Percentiles rank a stretch among this genome's conserved stretches.
Conservation (phyloP, 441 rosid species). For the Populus trichocarpa region DNA sequence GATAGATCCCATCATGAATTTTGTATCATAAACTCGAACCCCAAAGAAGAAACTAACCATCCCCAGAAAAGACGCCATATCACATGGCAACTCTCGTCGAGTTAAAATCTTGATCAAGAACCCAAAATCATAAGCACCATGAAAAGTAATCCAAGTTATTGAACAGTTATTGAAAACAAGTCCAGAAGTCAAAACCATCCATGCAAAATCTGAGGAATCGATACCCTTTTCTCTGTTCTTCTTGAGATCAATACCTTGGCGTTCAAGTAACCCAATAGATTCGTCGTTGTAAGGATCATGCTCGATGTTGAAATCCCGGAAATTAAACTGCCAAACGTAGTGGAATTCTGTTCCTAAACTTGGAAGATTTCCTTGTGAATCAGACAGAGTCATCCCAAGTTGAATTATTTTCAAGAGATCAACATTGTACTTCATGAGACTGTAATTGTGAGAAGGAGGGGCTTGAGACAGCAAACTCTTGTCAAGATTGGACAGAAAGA, state of each 20-base stretch:
- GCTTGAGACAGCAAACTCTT: neutral
- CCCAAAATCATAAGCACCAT: constrained; percentile 17
- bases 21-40: constrained; percentile 14
- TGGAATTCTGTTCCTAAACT: neutral
- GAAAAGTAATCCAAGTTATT: constrained; percentile 14
- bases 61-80: neutral
- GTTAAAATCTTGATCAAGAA: constrained; percentile 17
- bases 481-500: neutral
- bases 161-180: neutral
- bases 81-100: neutral
- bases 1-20: neutral
- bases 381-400: constrained; percentile 6
- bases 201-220: neutral
- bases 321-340: constrained; percentile 6
- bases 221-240: constrained; percentile 1
- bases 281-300: neutral
- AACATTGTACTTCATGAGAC: neutral
- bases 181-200: neutral
- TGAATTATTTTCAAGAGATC: constrained; percentile 5
- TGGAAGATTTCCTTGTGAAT: neutral
- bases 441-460: neutral
- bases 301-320: constrained; percentile 7
- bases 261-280: constrained; percentile 1
- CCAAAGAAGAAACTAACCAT: constrained; percentile 8
- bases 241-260: constrained; percentile 3